These are phyloP conservation scores for Mortierella sp. DNA, from an alignment of 371 early-diverging fungal species.

Conservation along the genomic window DNA sequence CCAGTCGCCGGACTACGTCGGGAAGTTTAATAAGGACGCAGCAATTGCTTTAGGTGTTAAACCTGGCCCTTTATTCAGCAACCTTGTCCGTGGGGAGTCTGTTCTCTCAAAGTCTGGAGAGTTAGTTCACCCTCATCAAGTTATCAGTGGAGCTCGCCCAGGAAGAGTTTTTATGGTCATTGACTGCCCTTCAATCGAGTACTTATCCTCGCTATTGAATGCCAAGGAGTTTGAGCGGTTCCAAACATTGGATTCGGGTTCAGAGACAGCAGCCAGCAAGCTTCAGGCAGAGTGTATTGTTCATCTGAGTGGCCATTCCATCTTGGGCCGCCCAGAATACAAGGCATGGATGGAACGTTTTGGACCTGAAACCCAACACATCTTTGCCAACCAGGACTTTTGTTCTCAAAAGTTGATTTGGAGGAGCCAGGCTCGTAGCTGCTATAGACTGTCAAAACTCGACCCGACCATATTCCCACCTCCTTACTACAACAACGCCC, in stretches of 20 bases:
- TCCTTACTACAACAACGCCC: slow-evolving; percentile 69
- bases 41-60: slow-evolving; percentile 84
- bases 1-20: slow-evolving; percentile 80
- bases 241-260: slow-evolving; percentile 10
- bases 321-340: slow-evolving; percentile 78
- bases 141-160: slow-evolving; percentile 67
- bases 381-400: slow-evolving; percentile 69
- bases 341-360: slow-evolving; percentile 81
- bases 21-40: slow-evolving; percentile 84
- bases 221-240: slow-evolving; percentile 64
- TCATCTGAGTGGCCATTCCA: slow-evolving; percentile 77
- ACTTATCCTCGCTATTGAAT: slow-evolving; percentile 70
- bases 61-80: slow-evolving; percentile 79
- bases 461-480: slow-evolving; percentile 73
- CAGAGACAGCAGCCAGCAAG: slow-evolving; percentile 7
- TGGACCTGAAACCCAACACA: slow-evolving; percentile 76
- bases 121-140: slow-evolving; percentile 80
- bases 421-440: slow-evolving; percentile 65
- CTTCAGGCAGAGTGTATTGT: slow-evolving; percentile 62
- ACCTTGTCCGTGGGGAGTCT: slow-evolving; percentile 76
- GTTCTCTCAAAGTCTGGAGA: slow-evolving; percentile 79
- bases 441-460: slow-evolving; percentile 70
- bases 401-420: slow-evolving; percentile 74
- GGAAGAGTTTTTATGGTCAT: slow-evolving; percentile 83
- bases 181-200: slow-evolving; percentile 83